A percentile compares a stretch with the other conserved stretches of the same genome.
Conservation (phyloP, 352 stramenopile species). For the Globisporangium canariense region DNA sequence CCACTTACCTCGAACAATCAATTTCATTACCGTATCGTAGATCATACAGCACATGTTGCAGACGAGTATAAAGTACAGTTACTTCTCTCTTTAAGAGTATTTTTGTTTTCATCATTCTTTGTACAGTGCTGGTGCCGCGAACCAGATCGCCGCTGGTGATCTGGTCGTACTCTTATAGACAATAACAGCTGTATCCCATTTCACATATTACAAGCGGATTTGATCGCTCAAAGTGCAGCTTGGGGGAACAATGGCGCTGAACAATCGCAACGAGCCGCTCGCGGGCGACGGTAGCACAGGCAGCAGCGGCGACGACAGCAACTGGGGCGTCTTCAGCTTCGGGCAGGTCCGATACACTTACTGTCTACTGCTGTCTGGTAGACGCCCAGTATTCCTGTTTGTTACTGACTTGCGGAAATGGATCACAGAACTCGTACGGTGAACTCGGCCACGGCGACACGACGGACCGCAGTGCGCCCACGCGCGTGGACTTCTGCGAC, state of each 20-base stretch:
- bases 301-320: not conserved
- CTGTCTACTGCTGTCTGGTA: not conserved
- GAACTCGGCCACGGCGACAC: conserved; percentile 89
- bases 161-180: no score
- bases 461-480: conserved; percentile 55
- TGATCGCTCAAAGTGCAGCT: not conserved
- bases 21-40: no score
- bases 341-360: conserved; percentile 28
- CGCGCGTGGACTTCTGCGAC: conserved; percentile 33
- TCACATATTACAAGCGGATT: not conserved
- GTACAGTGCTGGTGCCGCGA: no score
- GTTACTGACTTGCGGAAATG: not conserved
- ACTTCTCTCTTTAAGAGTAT: no score
- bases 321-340: conserved; percentile 38
- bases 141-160: no score
- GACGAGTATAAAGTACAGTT: no score
- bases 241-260: conserved; percentile 13
- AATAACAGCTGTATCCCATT: no score
- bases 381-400: not conserved
- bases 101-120: no score
- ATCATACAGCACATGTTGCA: no score
- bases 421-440: conserved; percentile 86
- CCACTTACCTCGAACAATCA: no score
- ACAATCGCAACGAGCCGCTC: conserved; percentile 16
- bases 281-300: not conserved